Percentiles rank a stretch among this genome's conserved stretches.
Conservation (phyloP, 164 flowering plant species). For the Stephania cephalantha region DNA sequence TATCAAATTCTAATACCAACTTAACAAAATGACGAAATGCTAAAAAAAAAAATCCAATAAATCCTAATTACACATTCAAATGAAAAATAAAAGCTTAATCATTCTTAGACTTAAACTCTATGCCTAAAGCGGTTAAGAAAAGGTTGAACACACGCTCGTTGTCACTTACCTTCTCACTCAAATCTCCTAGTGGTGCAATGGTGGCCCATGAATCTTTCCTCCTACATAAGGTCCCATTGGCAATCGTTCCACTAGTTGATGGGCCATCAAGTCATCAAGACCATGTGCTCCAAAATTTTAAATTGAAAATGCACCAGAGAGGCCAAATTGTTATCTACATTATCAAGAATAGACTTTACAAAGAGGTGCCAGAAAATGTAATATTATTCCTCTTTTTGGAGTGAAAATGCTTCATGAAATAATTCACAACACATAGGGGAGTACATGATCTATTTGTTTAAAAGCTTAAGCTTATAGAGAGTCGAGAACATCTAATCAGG, state of each 20-base stretch:
- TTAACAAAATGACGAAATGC: neutral
- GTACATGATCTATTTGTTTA: too few species aligned
- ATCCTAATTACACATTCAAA: neutral
- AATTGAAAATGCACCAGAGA: too few species aligned
- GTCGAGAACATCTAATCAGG: too few species aligned
- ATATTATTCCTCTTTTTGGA: too few species aligned
- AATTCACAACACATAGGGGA: too few species aligned
- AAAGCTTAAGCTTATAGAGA: too few species aligned
- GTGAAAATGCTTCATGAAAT: too few species aligned
- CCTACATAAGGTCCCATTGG: constrained; percentile 98
- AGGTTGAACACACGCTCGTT: neutral
- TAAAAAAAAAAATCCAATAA: neutral
- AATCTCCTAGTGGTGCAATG: constrained; percentile 76
- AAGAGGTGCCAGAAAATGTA: too few species aligned
- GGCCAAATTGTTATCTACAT: too few species aligned
- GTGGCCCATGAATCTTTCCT: constrained; percentile 90
- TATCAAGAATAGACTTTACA: too few species aligned
- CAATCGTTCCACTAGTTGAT: constrained; percentile 96
- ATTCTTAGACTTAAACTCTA: too few species aligned
- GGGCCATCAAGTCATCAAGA: constrained; percentile 91
- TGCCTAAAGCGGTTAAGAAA: neutral
- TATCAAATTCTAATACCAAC: neutral
- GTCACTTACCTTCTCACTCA: constrained; percentile 82
- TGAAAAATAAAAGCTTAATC: neutral
- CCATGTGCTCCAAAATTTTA: constrained; percentile 35